Percentiles rank a stretch among this genome's conserved stretches.
phyloP scores from a whole-genome alignment of 2,329 filamentous ascomycete genomes.

The Pseudogymnoascus sp. region DNA sequence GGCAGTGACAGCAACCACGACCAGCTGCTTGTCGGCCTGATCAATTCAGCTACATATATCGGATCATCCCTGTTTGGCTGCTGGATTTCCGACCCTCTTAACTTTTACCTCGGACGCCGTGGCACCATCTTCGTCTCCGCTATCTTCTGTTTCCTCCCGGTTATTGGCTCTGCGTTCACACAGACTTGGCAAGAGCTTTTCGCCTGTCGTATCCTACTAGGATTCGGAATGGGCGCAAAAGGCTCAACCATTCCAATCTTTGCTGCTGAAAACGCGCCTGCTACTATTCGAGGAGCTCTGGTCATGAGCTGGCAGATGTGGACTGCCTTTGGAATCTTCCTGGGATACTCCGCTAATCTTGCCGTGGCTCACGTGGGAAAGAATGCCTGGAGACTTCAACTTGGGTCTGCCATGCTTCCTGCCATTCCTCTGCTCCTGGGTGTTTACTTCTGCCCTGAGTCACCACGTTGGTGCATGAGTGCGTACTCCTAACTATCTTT shows the following conservation, averaged over 20 bases:
- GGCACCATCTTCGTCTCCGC: conserved; percentile 57
- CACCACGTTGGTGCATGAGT: conserved; percentile 56
- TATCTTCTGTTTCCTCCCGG: conserved; percentile 52
- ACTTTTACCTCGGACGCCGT: conserved; percentile 49
- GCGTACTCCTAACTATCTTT: conserved; percentile 5
- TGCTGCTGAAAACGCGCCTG: conserved; percentile 47
- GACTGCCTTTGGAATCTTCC: conserved; percentile 56
- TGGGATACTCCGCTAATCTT: conserved; percentile 58
- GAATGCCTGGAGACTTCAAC: conserved; percentile 55
- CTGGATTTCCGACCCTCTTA: conserved; percentile 56
- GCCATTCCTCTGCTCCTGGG: conserved; percentile 50
- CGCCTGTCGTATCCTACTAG: conserved; percentile 47
- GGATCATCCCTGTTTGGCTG: conserved; percentile 45
- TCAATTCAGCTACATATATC: conserved; percentile 42
- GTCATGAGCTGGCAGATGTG: conserved; percentile 46
- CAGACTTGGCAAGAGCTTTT: conserved; percentile 53
- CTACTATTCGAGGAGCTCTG: conserved; percentile 44
- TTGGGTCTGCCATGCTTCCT: conserved; percentile 58
- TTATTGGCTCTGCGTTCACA: conserved; percentile 50
- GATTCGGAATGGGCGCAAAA: conserved; percentile 55
- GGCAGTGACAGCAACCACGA: conserved; percentile 34
- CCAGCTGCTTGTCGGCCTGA: conserved; percentile 48
- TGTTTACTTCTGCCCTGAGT: conserved; percentile 56
- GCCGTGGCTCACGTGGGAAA: conserved; percentile 50
- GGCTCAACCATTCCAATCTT: conserved; percentile 43